phyloP scores from a whole-genome alignment of 768 basidiomycete species.

The Rhodotorula diobovata region DNA sequence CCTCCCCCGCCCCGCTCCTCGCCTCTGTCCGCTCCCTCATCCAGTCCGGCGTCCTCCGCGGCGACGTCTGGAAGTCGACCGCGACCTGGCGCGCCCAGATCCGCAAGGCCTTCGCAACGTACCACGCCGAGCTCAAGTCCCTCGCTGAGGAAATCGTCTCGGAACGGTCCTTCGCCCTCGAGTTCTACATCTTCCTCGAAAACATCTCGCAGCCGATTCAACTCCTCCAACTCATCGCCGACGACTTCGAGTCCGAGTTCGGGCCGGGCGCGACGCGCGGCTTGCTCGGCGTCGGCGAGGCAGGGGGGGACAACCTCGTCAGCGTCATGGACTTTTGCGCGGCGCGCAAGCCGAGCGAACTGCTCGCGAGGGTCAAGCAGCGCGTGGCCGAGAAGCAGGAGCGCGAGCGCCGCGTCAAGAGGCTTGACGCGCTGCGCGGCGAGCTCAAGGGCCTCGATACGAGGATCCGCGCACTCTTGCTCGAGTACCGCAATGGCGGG shows the following conservation, averaged over 20 bases:
- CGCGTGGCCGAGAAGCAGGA: slow-evolving; percentile 34
- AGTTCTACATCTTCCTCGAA: slow-evolving; percentile 38
- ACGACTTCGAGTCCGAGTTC: slow-evolving; percentile 39
- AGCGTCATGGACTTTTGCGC: slow-evolving; percentile 37
- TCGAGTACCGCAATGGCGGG: slow-evolving; percentile 25
- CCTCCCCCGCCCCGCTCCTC: slow-evolving; percentile 31
- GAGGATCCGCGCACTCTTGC: slow-evolving; percentile 14
- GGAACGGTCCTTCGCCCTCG: slow-evolving; percentile 18
- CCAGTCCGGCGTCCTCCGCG: slow-evolving; percentile 16
- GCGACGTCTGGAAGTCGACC: slow-evolving; percentile 18
- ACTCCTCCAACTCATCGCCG: slow-evolving; percentile 35
- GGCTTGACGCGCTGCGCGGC: neutral
- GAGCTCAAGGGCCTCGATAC: slow-evolving; percentile 20
- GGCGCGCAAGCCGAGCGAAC: slow-evolving; percentile 25
- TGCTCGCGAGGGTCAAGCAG: slow-evolving; percentile 29
- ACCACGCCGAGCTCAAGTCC: slow-evolving; percentile 29
- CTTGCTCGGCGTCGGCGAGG: slow-evolving; percentile 32
- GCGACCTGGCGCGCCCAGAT: slow-evolving; percentile 30
- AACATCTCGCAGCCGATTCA: slow-evolving; percentile 35
- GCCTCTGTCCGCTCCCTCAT: slow-evolving; percentile 32
- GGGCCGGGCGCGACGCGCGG: slow-evolving; percentile 32
- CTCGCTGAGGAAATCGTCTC: slow-evolving; percentile 35
- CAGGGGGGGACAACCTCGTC: slow-evolving; percentile 34
- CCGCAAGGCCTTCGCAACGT: slow-evolving; percentile 30
- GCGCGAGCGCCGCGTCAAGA: slow-evolving; percentile 20